Evolutionary conservation across 805 yeast genomes (phyloP), one percentile per base, ranked within the genome.

Genomic region (Barnettozyma sucrosica): DNA sequence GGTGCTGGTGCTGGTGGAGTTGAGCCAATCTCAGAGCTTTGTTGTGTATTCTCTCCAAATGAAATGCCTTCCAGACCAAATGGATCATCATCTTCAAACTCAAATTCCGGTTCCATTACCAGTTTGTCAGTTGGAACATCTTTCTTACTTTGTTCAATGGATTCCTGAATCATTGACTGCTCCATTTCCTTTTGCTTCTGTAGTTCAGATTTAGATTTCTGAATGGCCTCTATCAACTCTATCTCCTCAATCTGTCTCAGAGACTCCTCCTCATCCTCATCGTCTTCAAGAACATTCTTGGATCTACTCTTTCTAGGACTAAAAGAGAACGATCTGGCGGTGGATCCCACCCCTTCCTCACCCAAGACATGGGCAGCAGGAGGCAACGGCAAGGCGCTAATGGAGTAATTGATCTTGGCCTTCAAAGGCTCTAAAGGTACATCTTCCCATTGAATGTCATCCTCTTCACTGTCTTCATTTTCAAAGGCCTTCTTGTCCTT

Each of bases 381-480:
- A 4, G 75, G 70, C 38, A 71, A 54, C n/a, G 71, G 65, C 20
- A 71, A 59, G 2, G 74, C 65, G 41, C 68, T 67, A 9, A 76
- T 60, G 2, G 81, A 72, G 41, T 64, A 70, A 53, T 70, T 70
- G 43, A 64, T 65, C 38, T 58, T 55, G 10, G 54, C 51, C 34
- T 56, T 55, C 0, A 57, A 49, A 26, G 65, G 62, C 7, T 65
- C 63, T 8, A 75, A 48, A 11, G 72, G 74, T 5, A 85, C 85
- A 52, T 86, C 95, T 56, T 85, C 90, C 82, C 86, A 82, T 37
- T 81, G 89, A 24, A 73, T 67, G n/a, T 21, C 42, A n/a, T 39
- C 13, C 4, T 39, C 42, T 9, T 70, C 76, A 33, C 65, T 72
- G 13, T 61, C 69, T 1, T 62, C 68, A 13, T 39, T 21, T 25